phyloP scores from a whole-genome alignment of 2,329 filamentous ascomycete genomes.

The Mollisia scopiformis region DNA sequence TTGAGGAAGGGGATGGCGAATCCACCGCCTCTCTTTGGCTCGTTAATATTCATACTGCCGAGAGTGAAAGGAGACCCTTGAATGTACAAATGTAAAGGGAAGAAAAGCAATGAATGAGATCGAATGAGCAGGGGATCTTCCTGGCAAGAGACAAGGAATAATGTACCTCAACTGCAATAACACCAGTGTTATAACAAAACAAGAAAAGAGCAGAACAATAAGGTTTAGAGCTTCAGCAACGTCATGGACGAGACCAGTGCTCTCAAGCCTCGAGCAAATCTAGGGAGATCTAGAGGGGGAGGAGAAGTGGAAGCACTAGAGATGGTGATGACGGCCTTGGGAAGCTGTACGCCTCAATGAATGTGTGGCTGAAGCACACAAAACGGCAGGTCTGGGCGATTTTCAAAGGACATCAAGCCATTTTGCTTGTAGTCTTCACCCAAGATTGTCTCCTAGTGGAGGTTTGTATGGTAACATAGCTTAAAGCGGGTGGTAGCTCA shows the following conservation, averaged over 20 bases:
- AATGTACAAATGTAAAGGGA: neutral
- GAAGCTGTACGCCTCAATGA: neutral
- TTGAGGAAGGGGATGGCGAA: slow-evolving; percentile 29
- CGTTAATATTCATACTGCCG: slow-evolving; percentile 31
- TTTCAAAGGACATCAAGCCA: neutral
- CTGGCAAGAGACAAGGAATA: neutral
- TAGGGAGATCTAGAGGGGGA: neutral
- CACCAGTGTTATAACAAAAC: neutral
- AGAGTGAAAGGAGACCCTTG: neutral
- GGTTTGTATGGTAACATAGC: neutral
- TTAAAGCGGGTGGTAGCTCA: neutral
- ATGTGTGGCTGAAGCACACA: neutral
- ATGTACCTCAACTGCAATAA: neutral
- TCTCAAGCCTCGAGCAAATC: neutral
- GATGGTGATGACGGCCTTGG: slow-evolving; percentile 3
- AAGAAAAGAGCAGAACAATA: neutral
- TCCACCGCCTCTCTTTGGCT: slow-evolving; percentile 20
- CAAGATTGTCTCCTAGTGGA: neutral
- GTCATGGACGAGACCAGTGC: neutral
- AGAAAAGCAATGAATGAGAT: neutral
- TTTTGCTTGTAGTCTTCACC: neutral
- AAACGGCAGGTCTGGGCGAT: neutral
- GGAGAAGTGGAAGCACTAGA: neutral
- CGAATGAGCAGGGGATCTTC: neutral
- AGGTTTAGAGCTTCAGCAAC: neutral